Base-by-base conservation (phyloP, 176 grass and related monocot genomes). In the Calamus simplicifolius region DNA sequence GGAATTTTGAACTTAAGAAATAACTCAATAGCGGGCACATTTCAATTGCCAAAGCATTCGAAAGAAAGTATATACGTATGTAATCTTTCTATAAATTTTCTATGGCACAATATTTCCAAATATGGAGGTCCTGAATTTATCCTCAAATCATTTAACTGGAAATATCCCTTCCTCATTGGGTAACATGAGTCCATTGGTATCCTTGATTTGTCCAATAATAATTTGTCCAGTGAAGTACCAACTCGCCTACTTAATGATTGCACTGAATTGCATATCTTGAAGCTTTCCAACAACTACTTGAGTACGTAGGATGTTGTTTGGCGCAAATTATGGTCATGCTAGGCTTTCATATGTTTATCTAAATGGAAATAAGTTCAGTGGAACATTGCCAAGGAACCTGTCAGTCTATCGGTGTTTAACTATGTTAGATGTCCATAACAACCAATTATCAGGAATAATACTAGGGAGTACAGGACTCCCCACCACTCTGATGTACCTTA, bases 81-180 rank as follows among this genome's bases (percentile, higher is more conserved):
- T n/a, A 29, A 49, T 52, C 4, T 86, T 18, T 78, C 78, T 17
- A 30, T 30, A 13, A 80, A 80, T 65, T 5, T 2, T 15, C 0
- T 77, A 81, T 52, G 53, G 51, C 5, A 72, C 6, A 18, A 12
- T 69, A 31, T 69, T 81, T 80, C 68, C 82, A 27, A 2, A 4
- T 3, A 4, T 73, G 73, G 0, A 0, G 0, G 2, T 0, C 31
- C 51, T 80, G 0, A 69, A 80, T 72, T 0, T 73, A 30, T 76
- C 62, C 27, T 12, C 3, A 14, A 80, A 80, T 29, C 2, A 25
- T 4, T 13, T 85, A 12, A 18, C 4, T 52, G 76, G 73, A 10
- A 15, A 68, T 6, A 68, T 85, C 63, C 57, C 62, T 49, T 5
- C 18, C 1, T 67, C 63, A 3, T 18, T 80, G 1, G 68, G 63